These are phyloP conservation scores for Xerocomus cyaneibrunnescens DNA, from an alignment of 1,284 basidiomycete species.

Conservation along the genomic window DNA sequence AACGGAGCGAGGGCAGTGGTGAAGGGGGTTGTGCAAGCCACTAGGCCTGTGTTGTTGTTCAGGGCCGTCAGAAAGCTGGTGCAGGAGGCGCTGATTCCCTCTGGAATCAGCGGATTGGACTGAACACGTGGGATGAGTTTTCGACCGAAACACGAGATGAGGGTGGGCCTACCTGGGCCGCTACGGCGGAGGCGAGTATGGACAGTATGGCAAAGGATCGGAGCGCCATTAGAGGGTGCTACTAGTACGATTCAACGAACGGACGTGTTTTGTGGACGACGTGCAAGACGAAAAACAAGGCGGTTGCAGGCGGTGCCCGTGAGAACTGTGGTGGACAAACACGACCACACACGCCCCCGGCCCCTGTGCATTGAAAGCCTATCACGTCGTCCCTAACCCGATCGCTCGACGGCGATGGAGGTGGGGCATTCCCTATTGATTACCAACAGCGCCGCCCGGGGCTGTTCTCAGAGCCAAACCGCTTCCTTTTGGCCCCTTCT, in stretches of 20 bases:
- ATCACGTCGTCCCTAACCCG: background rate
- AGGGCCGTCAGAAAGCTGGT: constrained; percentile 58
- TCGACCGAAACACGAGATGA: too few species aligned
- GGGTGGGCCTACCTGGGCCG: constrained; percentile 22
- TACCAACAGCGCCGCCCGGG: too few species aligned
- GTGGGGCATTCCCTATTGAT: too few species aligned
- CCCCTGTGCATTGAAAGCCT: too few species aligned
- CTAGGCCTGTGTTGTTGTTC: constrained; percentile 58
- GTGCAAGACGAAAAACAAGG: background rate
- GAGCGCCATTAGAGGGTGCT: constrained; percentile 21
- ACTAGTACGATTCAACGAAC: constrained; percentile 17
- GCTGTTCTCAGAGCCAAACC: too few species aligned
- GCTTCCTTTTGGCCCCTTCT: too few species aligned
- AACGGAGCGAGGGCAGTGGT: constrained; percentile 61
- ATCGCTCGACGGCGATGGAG: too few species aligned
- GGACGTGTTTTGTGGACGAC: constrained; percentile 12
- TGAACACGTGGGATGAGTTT: constrained; percentile 12
- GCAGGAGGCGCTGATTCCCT: constrained; percentile 62
- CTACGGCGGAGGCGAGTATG: constrained; percentile 13
- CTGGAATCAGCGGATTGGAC: constrained; percentile 57
- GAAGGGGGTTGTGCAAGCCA: constrained; percentile 65
- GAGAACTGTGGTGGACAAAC: background rate
- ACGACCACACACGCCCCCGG: constrained; percentile 4
- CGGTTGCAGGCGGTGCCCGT: background rate
- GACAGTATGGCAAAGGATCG: constrained; percentile 29